Percentiles rank a stretch among this genome's conserved stretches.
Evolutionary conservation across 345 rosid species (phyloP).

Genomic region (Aquilaria sinensis): DNA sequence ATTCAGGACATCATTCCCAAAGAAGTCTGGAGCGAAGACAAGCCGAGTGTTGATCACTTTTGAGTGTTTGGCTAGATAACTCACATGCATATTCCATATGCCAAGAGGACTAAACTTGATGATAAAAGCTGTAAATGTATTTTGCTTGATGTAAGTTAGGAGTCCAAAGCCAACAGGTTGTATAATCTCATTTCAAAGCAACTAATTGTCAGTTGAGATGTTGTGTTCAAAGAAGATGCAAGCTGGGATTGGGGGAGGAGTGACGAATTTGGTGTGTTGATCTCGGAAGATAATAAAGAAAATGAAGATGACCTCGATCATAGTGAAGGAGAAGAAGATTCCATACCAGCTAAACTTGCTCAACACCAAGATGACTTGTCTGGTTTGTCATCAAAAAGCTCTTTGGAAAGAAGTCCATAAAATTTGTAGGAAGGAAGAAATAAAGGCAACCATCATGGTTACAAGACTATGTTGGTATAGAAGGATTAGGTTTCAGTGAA

Average conservation of each 20-base stretch:
- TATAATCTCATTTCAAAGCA: background rate
- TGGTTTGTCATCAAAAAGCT: too few relatives aligned
- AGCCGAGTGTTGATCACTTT: too few relatives aligned
- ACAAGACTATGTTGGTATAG: conserved; percentile 1
- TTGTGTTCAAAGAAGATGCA: background rate
- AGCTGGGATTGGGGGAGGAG: background rate
- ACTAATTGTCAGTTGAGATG: background rate
- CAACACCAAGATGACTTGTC: background rate
- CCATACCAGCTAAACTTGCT: too few relatives aligned
- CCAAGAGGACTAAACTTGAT: background rate
- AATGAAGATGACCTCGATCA: too few relatives aligned
- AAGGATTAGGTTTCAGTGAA: background rate
- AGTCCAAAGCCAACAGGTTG: background rate
- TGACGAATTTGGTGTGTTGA: too few relatives aligned
- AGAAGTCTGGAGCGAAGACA: too few relatives aligned
- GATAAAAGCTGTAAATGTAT: background rate
- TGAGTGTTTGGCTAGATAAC: too few relatives aligned
- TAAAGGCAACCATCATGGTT: conserved; percentile 7
- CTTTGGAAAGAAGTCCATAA: background rate
- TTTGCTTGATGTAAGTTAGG: background rate
- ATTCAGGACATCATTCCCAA: too few relatives aligned
- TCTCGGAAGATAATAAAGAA: too few relatives aligned
- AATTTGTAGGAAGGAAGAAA: background rate
- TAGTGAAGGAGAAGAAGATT: background rate
- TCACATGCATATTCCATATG: too few relatives aligned